A percentile compares a stretch with the other conserved stretches of the same genome.
Conservation (phyloP, 352 stramenopile species). For the Phytophthora ramorum region DNA sequence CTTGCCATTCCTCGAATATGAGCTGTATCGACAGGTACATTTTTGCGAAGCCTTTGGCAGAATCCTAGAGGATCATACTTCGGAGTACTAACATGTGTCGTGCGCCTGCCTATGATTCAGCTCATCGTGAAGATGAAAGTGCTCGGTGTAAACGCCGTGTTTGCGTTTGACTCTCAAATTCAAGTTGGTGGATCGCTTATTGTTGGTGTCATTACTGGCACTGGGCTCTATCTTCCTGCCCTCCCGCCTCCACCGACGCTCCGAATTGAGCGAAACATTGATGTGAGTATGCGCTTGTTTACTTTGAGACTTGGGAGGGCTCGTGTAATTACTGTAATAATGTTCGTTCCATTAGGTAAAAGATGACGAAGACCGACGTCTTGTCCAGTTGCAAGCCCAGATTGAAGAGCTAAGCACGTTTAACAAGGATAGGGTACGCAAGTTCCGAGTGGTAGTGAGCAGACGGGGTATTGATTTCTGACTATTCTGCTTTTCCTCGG, state of each 20-base stretch:
- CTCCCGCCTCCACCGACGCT: constrained; percentile 94
- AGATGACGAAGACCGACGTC: constrained; percentile 93
- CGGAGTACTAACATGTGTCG: constrained; percentile 2
- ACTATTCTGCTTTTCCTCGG: constrained; percentile 1
- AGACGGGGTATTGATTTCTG: background rate
- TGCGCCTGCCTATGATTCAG: constrained; percentile 30
- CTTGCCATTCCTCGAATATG: constrained; percentile 98
- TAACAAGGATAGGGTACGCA: constrained; percentile 80
- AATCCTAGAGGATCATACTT: background rate
- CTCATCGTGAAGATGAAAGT: constrained; percentile 92
- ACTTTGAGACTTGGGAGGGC: background rate
- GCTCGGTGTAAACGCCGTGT: constrained; percentile 96
- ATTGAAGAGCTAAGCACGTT: constrained; percentile 89
- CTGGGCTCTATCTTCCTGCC: constrained; percentile 93
- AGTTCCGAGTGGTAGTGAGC: background rate
- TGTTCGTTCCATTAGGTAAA: constrained; percentile 65
- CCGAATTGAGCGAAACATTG: constrained; percentile 95
- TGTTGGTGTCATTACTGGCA: constrained; percentile 91
- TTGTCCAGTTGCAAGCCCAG: constrained; percentile 94
- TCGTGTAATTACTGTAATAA: constrained; percentile 1
- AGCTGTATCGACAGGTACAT: constrained; percentile 95
- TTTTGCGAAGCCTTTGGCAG: background rate
- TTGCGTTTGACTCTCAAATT: constrained; percentile 93
- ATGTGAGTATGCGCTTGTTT: constrained; percentile 51
- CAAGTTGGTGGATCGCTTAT: constrained; percentile 91